These are phyloP conservation scores for Calycina herbarum DNA, from an alignment of 2,329 filamentous ascomycete genomes.

Conservation along the genomic window DNA sequence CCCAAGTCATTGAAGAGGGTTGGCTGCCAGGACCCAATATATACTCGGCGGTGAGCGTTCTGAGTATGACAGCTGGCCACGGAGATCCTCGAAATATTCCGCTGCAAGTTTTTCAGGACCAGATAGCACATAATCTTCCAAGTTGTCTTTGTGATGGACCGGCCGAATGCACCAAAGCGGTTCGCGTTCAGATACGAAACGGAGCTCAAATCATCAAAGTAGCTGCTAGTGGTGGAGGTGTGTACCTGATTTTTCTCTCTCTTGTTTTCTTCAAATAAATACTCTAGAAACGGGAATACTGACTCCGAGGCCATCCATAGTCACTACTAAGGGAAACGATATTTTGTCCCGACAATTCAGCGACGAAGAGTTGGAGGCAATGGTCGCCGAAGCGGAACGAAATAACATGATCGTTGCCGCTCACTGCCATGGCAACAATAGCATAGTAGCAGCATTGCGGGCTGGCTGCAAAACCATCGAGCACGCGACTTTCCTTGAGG, in stretches of 20 bases:
- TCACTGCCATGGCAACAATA: constrained; percentile 48
- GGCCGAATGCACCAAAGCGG: constrained; percentile 45
- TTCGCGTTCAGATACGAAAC: constrained; percentile 45
- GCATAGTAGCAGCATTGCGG: constrained; percentile 47
- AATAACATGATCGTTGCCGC: constrained; percentile 44
- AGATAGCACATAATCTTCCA: constrained; percentile 34
- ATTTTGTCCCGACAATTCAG: constrained; percentile 47
- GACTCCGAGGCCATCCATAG: background rate
- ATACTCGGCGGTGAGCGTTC: constrained; percentile 46
- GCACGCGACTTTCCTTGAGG: constrained; percentile 49
- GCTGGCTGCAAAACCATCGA: constrained; percentile 49
- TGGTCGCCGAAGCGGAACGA: constrained; percentile 46
- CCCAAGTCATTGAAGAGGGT: constrained; percentile 45
- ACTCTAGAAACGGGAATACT: background rate
- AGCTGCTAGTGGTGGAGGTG: constrained; percentile 43
- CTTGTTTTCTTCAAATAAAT: background rate
- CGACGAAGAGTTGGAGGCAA: constrained; percentile 44
- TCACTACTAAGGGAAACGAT: constrained; percentile 37
- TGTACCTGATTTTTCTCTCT: background rate
- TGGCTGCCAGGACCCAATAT: constrained; percentile 49
- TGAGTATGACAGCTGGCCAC: constrained; percentile 52
- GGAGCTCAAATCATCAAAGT: constrained; percentile 52
- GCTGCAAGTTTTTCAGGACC: constrained; percentile 3
- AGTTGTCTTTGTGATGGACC: constrained; percentile 47
- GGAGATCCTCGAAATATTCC: constrained; percentile 39